Base-by-base conservation (phyloP, 352 stramenopile genomes). In the Globisporangium alternatum region DNA sequence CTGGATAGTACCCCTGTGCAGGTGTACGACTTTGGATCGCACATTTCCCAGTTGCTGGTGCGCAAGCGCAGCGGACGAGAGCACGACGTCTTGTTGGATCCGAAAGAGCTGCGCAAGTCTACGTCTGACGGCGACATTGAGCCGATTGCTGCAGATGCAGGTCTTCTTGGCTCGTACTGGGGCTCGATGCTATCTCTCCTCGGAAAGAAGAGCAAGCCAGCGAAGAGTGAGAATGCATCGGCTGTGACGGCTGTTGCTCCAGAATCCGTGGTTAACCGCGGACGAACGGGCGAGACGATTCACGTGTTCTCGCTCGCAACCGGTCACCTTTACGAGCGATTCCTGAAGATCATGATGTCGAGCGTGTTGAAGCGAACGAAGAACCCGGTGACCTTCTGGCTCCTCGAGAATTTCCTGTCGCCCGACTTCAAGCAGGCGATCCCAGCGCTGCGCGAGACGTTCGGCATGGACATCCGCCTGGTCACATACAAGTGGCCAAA, bases 401-500 rank as follows among this genome's bases (percentile, higher is more conserved):
- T 99, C 13, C 91, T 99, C 56, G 97, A 99, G 75, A 99, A 98
- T 70, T 99, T 99, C 70, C 68, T 99, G 43, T 99, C 97, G 3
- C 97, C 97, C 10, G 80, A 93, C 17, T 99, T 99, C 78, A 99
- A 99, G 78, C 79, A 86, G 25, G 95, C 87, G 41, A 95, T 98
- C 17, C 83, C 80, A n/a, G 88, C 81, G 15, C 86, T 99, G 67
- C 95, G 93, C 5, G 77, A 96, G 57, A 76, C 87, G 56, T 98
- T 93, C 49, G 97, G 96, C 60, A 99, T 99, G 79, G 89, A 99
- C 56, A 97, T 99, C 54, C 96, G 91, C 57, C 97, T 99, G 60
- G 97, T 99, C n/a, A 99, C 96, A 35, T 99, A 99, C 88, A 99
- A 99, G 75, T 99, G 97, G 97, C 97, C 97, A 3, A 97, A 99